Evolutionary conservation across 176 grass and related monocot species (phyloP).

Genomic region (Triticum monococcum): DNA sequence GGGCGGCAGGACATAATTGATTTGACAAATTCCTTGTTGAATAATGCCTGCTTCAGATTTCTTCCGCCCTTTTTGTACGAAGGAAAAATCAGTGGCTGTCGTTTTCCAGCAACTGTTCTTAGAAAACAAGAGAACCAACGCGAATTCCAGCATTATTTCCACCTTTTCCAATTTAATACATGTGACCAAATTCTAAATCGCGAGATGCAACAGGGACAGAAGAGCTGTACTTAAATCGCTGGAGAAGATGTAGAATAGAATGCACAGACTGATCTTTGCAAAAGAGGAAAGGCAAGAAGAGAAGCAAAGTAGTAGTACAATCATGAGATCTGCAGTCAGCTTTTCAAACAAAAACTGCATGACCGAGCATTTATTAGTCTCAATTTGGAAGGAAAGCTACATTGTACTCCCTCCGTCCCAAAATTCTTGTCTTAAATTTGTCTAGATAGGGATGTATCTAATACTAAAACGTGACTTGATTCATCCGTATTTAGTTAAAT

Average conservation of each 20-base stretch:
- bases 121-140: background rate
- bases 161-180: background rate
- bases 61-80: background rate
- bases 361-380: background rate
- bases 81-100: background rate
- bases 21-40: constrained; percentile 33
- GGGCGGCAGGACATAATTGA: background rate
- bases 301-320: background rate
- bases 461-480: too few relatives aligned
- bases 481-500: too few relatives aligned
- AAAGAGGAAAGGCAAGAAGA: background rate
- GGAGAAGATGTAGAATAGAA: background rate
- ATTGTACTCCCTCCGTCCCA: too few relatives aligned
- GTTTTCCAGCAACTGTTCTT: background rate
- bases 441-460: too few relatives aligned
- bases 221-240: background rate
- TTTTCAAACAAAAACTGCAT: background rate
- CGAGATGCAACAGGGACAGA: background rate
- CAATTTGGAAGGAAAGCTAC: constrained; percentile 9
- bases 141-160: background rate
- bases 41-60: constrained; percentile 22
- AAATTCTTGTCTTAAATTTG: too few relatives aligned
- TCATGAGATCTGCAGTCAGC: background rate
- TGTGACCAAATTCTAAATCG: background rate
- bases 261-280: background rate